phyloP scores from a whole-genome alignment of 1,139 yeast species.

The Saccharomyces uvarum region DNA sequence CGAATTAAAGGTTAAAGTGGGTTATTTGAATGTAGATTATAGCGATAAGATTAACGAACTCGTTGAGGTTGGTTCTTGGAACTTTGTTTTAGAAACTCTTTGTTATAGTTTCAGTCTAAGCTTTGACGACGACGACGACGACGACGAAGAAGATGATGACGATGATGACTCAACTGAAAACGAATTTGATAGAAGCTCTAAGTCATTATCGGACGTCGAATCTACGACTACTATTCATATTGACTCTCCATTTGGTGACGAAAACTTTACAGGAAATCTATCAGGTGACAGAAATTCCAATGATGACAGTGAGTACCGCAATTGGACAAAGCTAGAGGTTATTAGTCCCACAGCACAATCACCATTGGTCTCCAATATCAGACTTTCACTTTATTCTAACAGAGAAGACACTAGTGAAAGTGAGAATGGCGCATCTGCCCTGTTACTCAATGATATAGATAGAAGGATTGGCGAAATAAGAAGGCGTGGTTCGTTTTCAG shows the following conservation, averaged over 20 bases:
- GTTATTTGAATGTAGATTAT: conserved; percentile 29
- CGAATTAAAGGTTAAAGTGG: conserved; percentile 29
- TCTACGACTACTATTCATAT: conserved; percentile 12
- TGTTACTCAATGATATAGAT: conserved; percentile 12
- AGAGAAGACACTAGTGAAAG: not conserved
- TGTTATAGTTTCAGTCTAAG: conserved; percentile 26
- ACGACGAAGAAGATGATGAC: conserved; percentile 8
- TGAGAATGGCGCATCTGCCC: conserved; percentile 7
- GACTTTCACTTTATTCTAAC: not conserved
- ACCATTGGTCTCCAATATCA: not conserved
- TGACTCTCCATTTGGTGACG: conserved; percentile 5
- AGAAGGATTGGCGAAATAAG: conserved; percentile 10
- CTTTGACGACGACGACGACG: conserved; percentile 24
- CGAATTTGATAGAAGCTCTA: conserved; percentile 6
- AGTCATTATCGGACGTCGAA: conserved; percentile 6
- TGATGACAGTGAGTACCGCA: not conserved
- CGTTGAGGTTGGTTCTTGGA: conserved; percentile 28
- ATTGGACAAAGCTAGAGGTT: not conserved
- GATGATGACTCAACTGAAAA: conserved; percentile 8
- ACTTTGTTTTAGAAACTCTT: conserved; percentile 24
- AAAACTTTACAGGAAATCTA: not conserved
- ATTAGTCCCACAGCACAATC: not conserved
- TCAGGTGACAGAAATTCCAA: not conserved
- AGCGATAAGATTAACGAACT: conserved; percentile 26
- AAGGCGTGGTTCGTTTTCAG: not conserved